A percentile compares a stretch with the other conserved stretches of the same genome.
Evolutionary conservation across 1,284 basidiomycete genomes (phyloP).

Genomic region (Pseudozyma thailandica): DNA sequence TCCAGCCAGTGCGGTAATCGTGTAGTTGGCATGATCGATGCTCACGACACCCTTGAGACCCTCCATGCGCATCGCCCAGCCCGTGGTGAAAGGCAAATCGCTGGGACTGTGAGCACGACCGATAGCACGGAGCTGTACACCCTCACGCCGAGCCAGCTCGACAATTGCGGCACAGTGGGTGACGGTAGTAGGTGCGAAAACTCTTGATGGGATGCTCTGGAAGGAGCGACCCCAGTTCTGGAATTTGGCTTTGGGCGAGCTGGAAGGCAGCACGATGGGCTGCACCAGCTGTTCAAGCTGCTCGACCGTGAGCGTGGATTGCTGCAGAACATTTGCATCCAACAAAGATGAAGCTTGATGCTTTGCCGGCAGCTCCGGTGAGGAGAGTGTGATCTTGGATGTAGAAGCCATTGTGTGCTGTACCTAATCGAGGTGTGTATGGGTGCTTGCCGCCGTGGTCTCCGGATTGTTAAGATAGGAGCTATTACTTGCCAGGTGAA

Average conservation of each 20-base stretch:
- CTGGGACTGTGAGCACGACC: conserved; percentile 93
- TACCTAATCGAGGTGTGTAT: no score
- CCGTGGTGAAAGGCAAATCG: conserved; percentile 74
- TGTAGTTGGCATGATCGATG: conserved; percentile 31
- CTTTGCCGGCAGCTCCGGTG: background rate
- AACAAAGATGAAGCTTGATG: conserved; percentile 11
- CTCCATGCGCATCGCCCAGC: conserved; percentile 65
- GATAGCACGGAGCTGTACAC: conserved; percentile 79
- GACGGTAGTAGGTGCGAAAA: conserved; percentile 82
- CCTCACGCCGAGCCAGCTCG: conserved; percentile 82
- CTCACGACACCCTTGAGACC: conserved; percentile 57
- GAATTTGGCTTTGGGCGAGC: conserved; percentile 63
- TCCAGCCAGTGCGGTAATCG: conserved; percentile 60
- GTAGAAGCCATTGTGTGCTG: conserved; percentile 27
- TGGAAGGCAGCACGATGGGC: conserved; percentile 27
- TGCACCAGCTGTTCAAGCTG: conserved; percentile 35
- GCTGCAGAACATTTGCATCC: conserved; percentile 27
- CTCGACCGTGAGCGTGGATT: conserved; percentile 15
- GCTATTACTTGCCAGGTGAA: no score
- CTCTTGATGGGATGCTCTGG: conserved; percentile 69
- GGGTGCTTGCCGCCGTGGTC: no score
- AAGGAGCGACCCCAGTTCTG: conserved; percentile 73
- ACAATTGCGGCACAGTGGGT: conserved; percentile 81
- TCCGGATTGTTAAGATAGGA: no score
- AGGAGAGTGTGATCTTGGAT: conserved; percentile 28